phyloP scores from a whole-genome alignment of 2,329 filamentous ascomycete genomes.

The Fonsecaea nubica region DNA sequence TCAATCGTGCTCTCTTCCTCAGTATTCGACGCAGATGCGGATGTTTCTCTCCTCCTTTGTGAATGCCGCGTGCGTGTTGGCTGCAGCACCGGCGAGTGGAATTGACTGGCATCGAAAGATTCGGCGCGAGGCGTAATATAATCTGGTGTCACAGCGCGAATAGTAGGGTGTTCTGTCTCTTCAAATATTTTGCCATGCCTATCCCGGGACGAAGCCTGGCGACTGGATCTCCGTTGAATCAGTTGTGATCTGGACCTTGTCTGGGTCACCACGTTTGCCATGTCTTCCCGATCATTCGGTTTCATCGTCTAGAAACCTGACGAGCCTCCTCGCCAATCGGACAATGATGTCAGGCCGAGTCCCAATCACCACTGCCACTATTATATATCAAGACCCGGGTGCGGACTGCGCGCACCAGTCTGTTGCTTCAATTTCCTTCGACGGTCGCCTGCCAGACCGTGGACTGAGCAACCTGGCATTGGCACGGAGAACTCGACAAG shows the following conservation, averaged over 20 bases:
- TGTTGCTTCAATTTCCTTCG: conserved; percentile 26
- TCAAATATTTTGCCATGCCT: conserved; percentile 43
- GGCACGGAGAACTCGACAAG: conserved; percentile 19
- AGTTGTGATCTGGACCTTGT: conserved; percentile 30
- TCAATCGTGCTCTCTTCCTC: conserved; percentile 47
- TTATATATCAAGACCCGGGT: conserved; percentile 5
- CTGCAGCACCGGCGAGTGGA: conserved; percentile 37
- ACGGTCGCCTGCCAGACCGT: conserved; percentile 23
- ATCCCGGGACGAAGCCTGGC: conserved; percentile 34
- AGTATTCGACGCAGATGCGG: conserved; percentile 38
- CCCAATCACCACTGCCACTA: conserved; percentile 18
- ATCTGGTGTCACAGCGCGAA: conserved; percentile 57
- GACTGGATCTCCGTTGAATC: conserved; percentile 27
- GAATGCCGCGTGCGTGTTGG: conserved; percentile 29
- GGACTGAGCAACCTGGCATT: conserved; percentile 30
- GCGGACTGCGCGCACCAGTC: conserved; percentile 18
- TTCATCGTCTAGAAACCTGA: conserved; percentile 24
- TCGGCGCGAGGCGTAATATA: conserved; percentile 44
- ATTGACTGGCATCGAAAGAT: conserved; percentile 24
- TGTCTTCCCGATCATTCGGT: conserved; percentile 22
- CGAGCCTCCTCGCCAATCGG: not conserved
- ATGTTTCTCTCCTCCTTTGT: conserved; percentile 32
- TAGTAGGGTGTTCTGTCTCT: conserved; percentile 52
- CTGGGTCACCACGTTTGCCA: conserved; percentile 16
- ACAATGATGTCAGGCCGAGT: not conserved